Conservation (phyloP, 1,284 basidiomycete species). For the Cutaneotrichosporon arboriforme region DNA sequence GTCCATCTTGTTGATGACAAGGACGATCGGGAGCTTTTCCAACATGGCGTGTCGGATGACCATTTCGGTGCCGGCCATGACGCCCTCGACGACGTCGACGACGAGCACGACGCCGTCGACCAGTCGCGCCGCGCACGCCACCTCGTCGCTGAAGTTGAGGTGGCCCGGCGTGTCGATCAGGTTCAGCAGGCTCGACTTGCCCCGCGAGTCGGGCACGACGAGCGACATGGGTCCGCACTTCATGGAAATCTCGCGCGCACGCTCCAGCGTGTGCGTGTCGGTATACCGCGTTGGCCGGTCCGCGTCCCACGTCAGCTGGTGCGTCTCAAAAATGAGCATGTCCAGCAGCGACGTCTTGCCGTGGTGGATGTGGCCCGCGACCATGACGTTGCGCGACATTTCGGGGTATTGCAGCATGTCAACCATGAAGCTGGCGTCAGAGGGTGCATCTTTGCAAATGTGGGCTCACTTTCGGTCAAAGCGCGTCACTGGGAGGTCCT, state of each 20-base stretch:
- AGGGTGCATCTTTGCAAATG: neutral
- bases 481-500: constrained; percentile 83
- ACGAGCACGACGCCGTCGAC: constrained; percentile 93
- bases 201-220: constrained; percentile 74
- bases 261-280: constrained; percentile 85
- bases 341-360: constrained; percentile 96
- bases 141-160: constrained; percentile 96
- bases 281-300: constrained; percentile 90
- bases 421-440: constrained; percentile 68
- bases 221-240: constrained; percentile 97
- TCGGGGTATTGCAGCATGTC: constrained; percentile 89
- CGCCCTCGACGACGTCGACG: constrained; percentile 92
- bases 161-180: constrained; percentile 97
- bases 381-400: constrained; percentile 90
- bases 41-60: constrained; percentile 80
- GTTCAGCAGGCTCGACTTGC: constrained; percentile 91
- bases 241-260: constrained; percentile 85
- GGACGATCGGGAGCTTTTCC: constrained; percentile 82
- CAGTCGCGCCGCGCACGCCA: constrained; percentile 76
- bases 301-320: constrained; percentile 87
- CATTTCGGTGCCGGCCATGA: constrained; percentile 84
- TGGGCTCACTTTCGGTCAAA: constrained; percentile 81
- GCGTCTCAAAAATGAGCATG: constrained; percentile 95
- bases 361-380: constrained; percentile 94
- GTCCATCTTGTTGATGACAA: constrained; percentile 98